These are phyloP conservation scores for Penicillium sp. DNA, from an alignment of 2,329 filamentous ascomycete genomes.

Conservation along the genomic window DNA sequence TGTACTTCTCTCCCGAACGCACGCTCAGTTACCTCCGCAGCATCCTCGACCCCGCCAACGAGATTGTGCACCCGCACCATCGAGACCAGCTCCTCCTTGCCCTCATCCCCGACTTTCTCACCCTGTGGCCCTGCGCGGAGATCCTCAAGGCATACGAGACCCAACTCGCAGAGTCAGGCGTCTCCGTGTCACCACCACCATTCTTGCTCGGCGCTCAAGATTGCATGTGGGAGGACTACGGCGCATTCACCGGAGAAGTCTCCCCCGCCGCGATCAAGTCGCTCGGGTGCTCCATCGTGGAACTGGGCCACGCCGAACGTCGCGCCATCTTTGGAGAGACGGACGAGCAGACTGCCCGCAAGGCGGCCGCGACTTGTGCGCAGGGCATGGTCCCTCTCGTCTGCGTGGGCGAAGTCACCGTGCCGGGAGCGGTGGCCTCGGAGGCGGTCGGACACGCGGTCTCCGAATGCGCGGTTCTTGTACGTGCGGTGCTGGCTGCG, in stretches of 20 bases:
- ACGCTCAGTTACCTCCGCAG: slow-evolving; percentile 53
- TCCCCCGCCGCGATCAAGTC: slow-evolving; percentile 62
- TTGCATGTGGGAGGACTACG: slow-evolving; percentile 61
- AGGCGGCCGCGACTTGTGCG: slow-evolving; percentile 61
- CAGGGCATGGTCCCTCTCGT: slow-evolving; percentile 71
- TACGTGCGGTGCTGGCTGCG: slow-evolving; percentile 56
- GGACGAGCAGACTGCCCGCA: slow-evolving; percentile 60
- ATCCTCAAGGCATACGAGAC: slow-evolving; percentile 32
- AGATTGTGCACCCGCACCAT: slow-evolving; percentile 38
- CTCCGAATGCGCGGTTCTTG: slow-evolving; percentile 59
- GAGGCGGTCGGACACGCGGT: slow-evolving; percentile 54
- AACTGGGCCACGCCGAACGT: slow-evolving; percentile 76
- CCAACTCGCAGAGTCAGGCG: slow-evolving; percentile 12
- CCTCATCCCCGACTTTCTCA: slow-evolving; percentile 71
- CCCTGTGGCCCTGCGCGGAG: slow-evolving; percentile 48
- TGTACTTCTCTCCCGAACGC: slow-evolving; percentile 35
- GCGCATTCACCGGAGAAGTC: slow-evolving; percentile 73
- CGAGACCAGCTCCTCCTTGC: slow-evolving; percentile 61
- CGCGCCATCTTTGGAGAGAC: slow-evolving; percentile 67
- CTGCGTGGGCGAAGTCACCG: slow-evolving; percentile 67
- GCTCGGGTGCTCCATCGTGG: slow-evolving; percentile 65
- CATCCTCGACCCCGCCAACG: slow-evolving; percentile 45
- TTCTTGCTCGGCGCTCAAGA: slow-evolving; percentile 71
- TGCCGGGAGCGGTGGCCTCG: slow-evolving; percentile 42
- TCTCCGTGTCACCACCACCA: slow-evolving; percentile 34